Percentiles rank a stretch among this genome's conserved stretches.
These are phyloP conservation scores for Cutaneotrichosporon mucoides DNA, from an alignment of 1,284 basidiomycete genomes.

Conservation along the genomic window DNA sequence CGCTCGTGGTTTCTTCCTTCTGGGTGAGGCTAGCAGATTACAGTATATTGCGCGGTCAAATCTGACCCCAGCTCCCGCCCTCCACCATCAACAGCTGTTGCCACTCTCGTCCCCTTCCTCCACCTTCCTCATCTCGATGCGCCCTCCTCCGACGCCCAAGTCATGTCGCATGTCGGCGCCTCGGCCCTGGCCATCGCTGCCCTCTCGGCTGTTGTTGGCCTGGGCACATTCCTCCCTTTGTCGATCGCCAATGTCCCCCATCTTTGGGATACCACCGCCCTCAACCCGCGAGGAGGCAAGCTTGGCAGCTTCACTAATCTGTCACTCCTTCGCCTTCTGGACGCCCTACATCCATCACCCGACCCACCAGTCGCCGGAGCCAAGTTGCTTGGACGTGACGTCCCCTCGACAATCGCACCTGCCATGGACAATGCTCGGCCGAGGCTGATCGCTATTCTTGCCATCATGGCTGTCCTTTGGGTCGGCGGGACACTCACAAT, in stretches of 20 bases:
- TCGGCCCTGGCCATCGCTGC: slow-evolving; percentile 60
- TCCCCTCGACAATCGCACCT: slow-evolving; percentile 32
- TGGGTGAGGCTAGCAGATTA: slow-evolving; percentile 19
- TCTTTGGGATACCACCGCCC: slow-evolving; percentile 55
- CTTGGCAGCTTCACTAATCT: slow-evolving; percentile 69
- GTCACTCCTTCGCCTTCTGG: slow-evolving; percentile 64
- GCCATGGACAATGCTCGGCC: slow-evolving; percentile 47
- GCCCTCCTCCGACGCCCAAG: slow-evolving; percentile 65
- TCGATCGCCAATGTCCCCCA: slow-evolving; percentile 67
- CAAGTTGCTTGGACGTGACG: slow-evolving; percentile 28
- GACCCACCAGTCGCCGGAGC: slow-evolving; percentile 41
- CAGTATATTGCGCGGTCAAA: background rate
- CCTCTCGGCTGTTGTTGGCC: slow-evolving; percentile 58
- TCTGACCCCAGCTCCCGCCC: too few relatives aligned
- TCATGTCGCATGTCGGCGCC: slow-evolving; percentile 64
- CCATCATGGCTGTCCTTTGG: slow-evolving; percentile 58
- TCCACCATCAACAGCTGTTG: slow-evolving; percentile 57
- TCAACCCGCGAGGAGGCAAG: slow-evolving; percentile 56
- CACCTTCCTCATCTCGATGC: slow-evolving; percentile 58
- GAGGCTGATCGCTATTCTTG: slow-evolving; percentile 64
- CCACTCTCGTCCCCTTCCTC: slow-evolving; percentile 53
- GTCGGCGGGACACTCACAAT: slow-evolving; percentile 63
- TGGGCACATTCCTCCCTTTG: slow-evolving; percentile 64
- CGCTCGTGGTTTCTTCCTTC: slow-evolving; percentile 30
- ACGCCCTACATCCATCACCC: slow-evolving; percentile 57